Base-by-base conservation (phyloP, 768 basidiomycete genomes). In the Coprinopsis strossmayeri region DNA sequence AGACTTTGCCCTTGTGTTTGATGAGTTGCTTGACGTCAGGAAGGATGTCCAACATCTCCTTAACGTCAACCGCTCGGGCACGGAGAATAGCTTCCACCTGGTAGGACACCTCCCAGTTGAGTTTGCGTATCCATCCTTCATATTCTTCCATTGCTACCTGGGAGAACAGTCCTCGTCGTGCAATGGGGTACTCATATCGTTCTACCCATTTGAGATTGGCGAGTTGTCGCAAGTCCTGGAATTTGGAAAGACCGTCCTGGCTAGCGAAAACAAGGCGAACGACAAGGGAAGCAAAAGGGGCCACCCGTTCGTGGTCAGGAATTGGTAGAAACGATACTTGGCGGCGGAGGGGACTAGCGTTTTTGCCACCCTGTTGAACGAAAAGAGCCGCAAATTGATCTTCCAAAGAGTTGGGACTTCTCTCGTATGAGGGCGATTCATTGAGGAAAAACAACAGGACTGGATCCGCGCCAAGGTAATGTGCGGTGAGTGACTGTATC, bases 71-170 rank as follows among this genome's bases (percentile, higher is more conserved):
- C 12, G 65, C 45, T 37, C 69, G 56, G 34, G 64, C 67, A 21
- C 64, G 64, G 17, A 71, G 44, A 13, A 76, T 56, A 0, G 71
- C 66, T 49, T 81, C 76, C 26, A 84, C 61, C 56, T 86, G 82
- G 53, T 82, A 84, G 0, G 79, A 73, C n/a, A 84, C 68, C 34
- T 54, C 53, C 77, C 76, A 82, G 7, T 69, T 59, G 12, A 79
- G 57, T 13, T 28, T 30, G 18, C 40, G 52, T 24, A 77, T 57
- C 63, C 69, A 71, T 1, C 12, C 18, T 10, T 62, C 51, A 27
- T 74, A 64, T 30, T 55, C 40, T 1, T 57, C 49, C 38, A 77
- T 56, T 2, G 61, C 61, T 5, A 21, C 24, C 7, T 51, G 25
- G 7, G 77, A 72, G 54, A 81, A 85, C 13, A 81, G 65, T 1